Conservation (phyloP, 495 filamentous ascomycete genomes). For the Aspergillus sclerotioniger region DNA sequence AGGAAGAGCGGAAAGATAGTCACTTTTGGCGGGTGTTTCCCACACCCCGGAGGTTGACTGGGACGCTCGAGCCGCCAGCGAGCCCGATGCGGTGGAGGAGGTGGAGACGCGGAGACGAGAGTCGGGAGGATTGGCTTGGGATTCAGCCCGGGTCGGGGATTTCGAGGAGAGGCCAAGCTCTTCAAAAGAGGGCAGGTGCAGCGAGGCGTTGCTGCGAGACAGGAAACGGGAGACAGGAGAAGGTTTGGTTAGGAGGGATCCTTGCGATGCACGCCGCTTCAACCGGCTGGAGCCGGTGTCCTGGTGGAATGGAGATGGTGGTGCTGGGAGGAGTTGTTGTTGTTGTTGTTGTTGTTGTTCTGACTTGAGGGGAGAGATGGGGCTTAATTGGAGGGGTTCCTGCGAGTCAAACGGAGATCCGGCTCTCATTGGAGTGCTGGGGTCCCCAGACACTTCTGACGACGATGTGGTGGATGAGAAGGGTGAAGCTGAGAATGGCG, state of each 20-base stretch:
- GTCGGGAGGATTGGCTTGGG: constrained; percentile 35
- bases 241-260: constrained; percentile 38
- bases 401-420: constrained; percentile 16
- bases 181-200: constrained; percentile 44
- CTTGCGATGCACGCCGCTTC: constrained; percentile 44
- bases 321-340: constrained; percentile 11
- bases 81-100: constrained; percentile 36
- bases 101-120: constrained; percentile 39
- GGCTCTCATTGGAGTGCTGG: constrained; percentile 15
- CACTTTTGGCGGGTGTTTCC: constrained; percentile 30
- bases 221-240: constrained; percentile 42
- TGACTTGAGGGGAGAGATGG: constrained; percentile 16
- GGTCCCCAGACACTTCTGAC: constrained; percentile 17
- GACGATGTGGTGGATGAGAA: constrained; percentile 13
- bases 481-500: constrained; percentile 15
- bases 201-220: constrained; percentile 37
- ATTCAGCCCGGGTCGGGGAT: constrained; percentile 27
- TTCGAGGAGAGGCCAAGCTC: constrained; percentile 31
- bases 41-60: constrained; percentile 26
- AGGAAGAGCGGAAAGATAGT: constrained; percentile 39
- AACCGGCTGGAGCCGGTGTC: constrained; percentile 22
- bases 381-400: constrained; percentile 17
- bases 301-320: constrained; percentile 18
- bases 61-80: constrained; percentile 28
- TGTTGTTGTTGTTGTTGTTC: no score